phyloP scores from a whole-genome alignment of 805 yeast genomes.

The Metschnikowia similis region DNA sequence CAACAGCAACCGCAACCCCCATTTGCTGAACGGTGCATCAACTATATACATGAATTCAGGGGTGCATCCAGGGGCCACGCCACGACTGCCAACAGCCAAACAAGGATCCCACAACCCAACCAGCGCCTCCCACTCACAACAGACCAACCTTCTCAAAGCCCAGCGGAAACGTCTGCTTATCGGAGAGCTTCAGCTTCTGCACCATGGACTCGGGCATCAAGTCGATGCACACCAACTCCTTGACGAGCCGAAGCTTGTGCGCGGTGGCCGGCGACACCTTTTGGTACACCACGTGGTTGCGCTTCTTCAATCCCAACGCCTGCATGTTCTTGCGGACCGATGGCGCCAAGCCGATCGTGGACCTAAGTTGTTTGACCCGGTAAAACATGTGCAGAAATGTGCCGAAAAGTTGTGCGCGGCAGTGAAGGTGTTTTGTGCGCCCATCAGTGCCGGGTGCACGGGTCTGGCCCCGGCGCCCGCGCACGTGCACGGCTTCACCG shows the following conservation, averaged over 20 bases:
- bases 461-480: neutral
- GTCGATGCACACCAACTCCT: slow-evolving; percentile 83
- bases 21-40: no score
- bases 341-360: slow-evolving; percentile 82
- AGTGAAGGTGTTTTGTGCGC: no score
- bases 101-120: no score
- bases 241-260: slow-evolving; percentile 76
- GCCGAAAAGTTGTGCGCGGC: neutral
- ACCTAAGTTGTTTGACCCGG: slow-evolving; percentile 72
- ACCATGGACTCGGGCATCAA: slow-evolving; percentile 43
- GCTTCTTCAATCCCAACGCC: slow-evolving; percentile 68
- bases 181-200: slow-evolving; percentile 5
- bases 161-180: slow-evolving; percentile 12
- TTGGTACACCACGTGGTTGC: slow-evolving; percentile 73
- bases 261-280: slow-evolving; percentile 74
- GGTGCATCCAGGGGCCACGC: no score
- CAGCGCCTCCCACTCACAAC: slow-evolving; percentile 1
- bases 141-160: slow-evolving; percentile 16
- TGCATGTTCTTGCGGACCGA: slow-evolving; percentile 58
- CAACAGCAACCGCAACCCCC: no score
- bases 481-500: neutral
- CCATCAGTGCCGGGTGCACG: neutral
- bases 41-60: no score
- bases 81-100: no score
- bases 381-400: slow-evolving; percentile 21